Evolutionary conservation across 2,329 filamentous ascomycete genomes (phyloP).

Genomic region (Ceratocystis lukuohia): DNA sequence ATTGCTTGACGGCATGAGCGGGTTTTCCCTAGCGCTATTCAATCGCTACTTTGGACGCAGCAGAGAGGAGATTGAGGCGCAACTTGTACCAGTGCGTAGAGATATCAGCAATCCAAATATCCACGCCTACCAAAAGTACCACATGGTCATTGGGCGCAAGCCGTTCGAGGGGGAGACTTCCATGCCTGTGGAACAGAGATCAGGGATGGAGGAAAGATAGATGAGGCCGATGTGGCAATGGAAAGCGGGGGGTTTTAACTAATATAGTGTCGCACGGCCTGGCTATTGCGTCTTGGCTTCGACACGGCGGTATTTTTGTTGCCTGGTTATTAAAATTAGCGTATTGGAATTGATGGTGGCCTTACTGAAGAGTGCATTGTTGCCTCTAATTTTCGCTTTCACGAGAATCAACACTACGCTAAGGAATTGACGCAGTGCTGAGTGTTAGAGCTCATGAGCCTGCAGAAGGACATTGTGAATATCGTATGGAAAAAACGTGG

Average conservation of each 20-base stretch:
- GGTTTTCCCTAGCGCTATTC: constrained; percentile 32
- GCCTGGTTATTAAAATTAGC: too few species aligned
- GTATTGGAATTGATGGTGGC: too few species aligned
- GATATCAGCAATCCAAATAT: constrained; percentile 34
- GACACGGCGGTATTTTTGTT: too few species aligned
- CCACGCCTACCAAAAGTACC: constrained; percentile 37
- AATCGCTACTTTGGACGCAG: constrained; percentile 31
- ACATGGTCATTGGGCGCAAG: constrained; percentile 40
- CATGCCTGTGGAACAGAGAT: neutral
- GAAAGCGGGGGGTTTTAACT: neutral
- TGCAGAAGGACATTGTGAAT: too few species aligned
- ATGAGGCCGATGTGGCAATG: neutral
- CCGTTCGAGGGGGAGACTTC: constrained; percentile 26
- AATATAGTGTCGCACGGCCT: too few species aligned
- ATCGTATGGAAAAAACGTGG: too few species aligned
- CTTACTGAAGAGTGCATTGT: too few species aligned
- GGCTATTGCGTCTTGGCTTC: too few species aligned
- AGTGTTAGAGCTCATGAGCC: too few species aligned
- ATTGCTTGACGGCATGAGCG: constrained; percentile 32
- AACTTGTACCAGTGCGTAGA: constrained; percentile 36
- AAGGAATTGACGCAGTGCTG: too few species aligned
- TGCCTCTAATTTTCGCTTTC: too few species aligned
- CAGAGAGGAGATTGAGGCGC: constrained; percentile 38
- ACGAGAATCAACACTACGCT: too few species aligned
- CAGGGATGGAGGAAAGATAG: neutral